Base-by-base conservation (phyloP, 768 basidiomycete species). In the Clitopilus passeckerianus region DNA sequence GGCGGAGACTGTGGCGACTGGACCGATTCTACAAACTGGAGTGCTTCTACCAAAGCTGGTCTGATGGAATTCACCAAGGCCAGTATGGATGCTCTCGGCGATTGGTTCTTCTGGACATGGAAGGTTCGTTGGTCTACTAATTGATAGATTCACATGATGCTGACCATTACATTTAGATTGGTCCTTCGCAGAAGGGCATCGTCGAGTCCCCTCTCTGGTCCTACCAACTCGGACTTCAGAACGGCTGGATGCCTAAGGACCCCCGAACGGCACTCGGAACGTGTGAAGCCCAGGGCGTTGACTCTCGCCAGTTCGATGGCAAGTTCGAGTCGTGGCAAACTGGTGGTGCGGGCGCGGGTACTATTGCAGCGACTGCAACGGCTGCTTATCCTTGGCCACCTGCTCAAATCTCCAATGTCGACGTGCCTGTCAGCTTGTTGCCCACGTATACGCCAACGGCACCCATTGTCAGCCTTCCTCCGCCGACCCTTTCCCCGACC, bases 391-490 rank as follows among this genome's bases (percentile, higher is more conserved):
- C 78, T 30, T 92, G 86, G 86, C 90, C 90, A 30, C 89, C 90
- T 16, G 70, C 81, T 10, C 66, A 76, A n/a, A 78, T 91, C 54
- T 67, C 65, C 9, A 65, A 66, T 30, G 71, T 59, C 7, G 66
- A 59, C 18, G 76, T 69, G 41, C 73, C 78, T 57, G 80, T 72
- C 5, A 68, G 76, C 18, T 62, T 66, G 24, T 72, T 91, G 9
- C 91, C 90, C 0, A 75, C 81, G 5, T 92, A 91, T 69, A 88
- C 89, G 1, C 74, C 81, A 5, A 90, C 89, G 0, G 90, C 86
- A 16, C 74, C 86, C 6, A 79, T 79, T 44, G 80, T 80, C 30
- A 84, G 82, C 14, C 80, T 88, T 62, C 80, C 86, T 0, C 70
- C 70, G 53, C 75, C 76, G 34, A 76, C 78, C 1, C 71, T 73